Conservation (phyloP, 2,329 filamentous ascomycete species). For the Didymella sp. region DNA sequence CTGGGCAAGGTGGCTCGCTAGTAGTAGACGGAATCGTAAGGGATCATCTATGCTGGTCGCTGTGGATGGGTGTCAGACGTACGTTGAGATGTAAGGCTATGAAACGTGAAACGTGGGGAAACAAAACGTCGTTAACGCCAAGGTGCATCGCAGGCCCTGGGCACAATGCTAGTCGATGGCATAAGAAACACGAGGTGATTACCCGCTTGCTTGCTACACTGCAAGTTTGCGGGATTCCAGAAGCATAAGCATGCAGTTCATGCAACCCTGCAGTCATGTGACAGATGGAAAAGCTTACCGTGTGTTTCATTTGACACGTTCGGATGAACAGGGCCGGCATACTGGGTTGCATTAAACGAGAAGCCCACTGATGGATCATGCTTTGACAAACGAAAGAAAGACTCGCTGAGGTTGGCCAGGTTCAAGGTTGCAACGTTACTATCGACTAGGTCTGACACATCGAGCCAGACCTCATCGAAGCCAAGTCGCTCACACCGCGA, state of each 20-base stretch:
- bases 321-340: conserved; percentile 71
- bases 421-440: conserved; percentile 82
- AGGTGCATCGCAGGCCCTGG: background rate
- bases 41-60: conserved; percentile 28
- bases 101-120: conserved; percentile 15
- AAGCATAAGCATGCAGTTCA: conserved; percentile 7
- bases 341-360: conserved; percentile 71
- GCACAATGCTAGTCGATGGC: background rate
- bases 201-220: conserved; percentile 3
- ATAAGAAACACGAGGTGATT: conserved; percentile 2
- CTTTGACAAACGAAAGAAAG: conserved; percentile 80
- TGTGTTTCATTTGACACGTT: conserved; percentile 21
- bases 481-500: conserved; percentile 80
- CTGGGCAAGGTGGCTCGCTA: conserved; percentile 82
- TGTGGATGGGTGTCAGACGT: conserved; percentile 6
- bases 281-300: conserved; percentile 30
- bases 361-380: conserved; percentile 83
- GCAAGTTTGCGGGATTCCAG: conserved; percentile 8
- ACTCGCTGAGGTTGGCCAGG: conserved; percentile 65
- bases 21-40: conserved; percentile 67
- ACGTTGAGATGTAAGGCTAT: background rate
- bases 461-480: conserved; percentile 87
- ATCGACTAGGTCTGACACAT: conserved; percentile 84
- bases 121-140: background rate
- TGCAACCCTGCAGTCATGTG: conserved; percentile 3